Percentiles rank a stretch among this genome's conserved stretches.
phyloP scores from a whole-genome alignment of 768 basidiomycete genomes.

The Suillus americanus region DNA sequence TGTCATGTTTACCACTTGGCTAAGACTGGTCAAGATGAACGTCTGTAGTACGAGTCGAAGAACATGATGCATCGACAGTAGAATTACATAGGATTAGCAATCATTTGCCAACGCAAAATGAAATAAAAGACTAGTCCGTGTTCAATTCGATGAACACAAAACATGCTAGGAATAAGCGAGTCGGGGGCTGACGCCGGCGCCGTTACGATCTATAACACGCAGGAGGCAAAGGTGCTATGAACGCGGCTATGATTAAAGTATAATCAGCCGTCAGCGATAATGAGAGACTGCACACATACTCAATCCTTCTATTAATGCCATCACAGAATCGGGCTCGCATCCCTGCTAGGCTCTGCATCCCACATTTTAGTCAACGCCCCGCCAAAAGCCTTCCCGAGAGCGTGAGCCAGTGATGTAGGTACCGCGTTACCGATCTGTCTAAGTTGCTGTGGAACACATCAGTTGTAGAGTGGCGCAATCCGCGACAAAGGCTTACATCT shows the following conservation, averaged over 20 bases:
- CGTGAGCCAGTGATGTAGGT: constrained; percentile 65
- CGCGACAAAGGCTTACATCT: constrained; percentile 46
- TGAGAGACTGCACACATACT: background rate
- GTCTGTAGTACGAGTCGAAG: too few relatives aligned
- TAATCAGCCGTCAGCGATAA: background rate
- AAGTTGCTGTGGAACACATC: constrained; percentile 50
- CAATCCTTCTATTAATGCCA: background rate
- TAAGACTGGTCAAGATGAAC: too few relatives aligned
- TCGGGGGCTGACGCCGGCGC: too few relatives aligned
- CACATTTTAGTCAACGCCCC: constrained; percentile 47
- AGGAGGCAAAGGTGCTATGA: background rate
- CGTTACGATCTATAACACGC: background rate
- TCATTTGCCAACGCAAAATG: too few relatives aligned
- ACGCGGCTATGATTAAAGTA: background rate
- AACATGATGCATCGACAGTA: too few relatives aligned
- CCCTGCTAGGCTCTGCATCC: constrained; percentile 39
- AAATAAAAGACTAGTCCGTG: too few relatives aligned
- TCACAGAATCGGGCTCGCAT: constrained; percentile 45
- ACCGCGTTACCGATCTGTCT: constrained; percentile 82
- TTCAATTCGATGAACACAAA: too few relatives aligned
- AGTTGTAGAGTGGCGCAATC: constrained; percentile 2
- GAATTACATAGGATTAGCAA: too few relatives aligned
- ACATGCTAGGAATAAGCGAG: too few relatives aligned
- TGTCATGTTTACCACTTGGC: too few relatives aligned
- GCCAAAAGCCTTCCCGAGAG: constrained; percentile 51